Conservation (phyloP, 352 stramenopile genomes). For the Phytophthora citricola region DNA sequence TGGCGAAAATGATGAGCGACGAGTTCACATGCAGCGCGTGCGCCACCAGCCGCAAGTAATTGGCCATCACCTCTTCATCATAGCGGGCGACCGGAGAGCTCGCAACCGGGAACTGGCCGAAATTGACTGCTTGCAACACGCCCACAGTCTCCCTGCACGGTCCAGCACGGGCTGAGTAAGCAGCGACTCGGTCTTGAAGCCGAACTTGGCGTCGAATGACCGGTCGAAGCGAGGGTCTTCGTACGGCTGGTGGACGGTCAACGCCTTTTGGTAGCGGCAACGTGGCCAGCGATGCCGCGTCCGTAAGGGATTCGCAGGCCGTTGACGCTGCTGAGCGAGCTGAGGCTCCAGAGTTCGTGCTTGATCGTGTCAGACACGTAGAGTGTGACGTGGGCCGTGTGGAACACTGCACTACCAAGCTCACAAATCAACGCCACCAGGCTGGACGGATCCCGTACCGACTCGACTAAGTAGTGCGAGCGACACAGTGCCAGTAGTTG, state of each 20-base stretch:
- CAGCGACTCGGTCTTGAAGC: slow-evolving; percentile 84
- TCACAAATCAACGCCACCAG: slow-evolving; percentile 80
- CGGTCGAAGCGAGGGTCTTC: slow-evolving; percentile 81
- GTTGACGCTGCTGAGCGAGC: slow-evolving; percentile 74
- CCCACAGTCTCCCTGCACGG: slow-evolving; percentile 72
- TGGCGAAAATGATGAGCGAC: slow-evolving; percentile 83
- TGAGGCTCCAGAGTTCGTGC: slow-evolving; percentile 76
- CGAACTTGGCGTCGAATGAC: slow-evolving; percentile 83
- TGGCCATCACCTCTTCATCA: slow-evolving; percentile 65
- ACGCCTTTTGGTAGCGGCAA: slow-evolving; percentile 62
- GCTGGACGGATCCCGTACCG: slow-evolving; percentile 71
- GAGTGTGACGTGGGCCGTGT: slow-evolving; percentile 70
- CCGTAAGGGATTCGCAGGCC: slow-evolving; percentile 76
- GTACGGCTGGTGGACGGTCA: slow-evolving; percentile 78
- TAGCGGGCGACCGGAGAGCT: slow-evolving; percentile 63
- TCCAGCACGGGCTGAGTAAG: slow-evolving; percentile 78
- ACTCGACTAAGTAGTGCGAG: slow-evolving; percentile 70
- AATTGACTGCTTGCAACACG: slow-evolving; percentile 74
- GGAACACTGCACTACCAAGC: slow-evolving; percentile 71
- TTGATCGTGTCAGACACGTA: slow-evolving; percentile 84
- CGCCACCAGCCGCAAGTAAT: slow-evolving; percentile 69
- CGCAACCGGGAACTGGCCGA: slow-evolving; percentile 51
- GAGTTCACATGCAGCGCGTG: slow-evolving; percentile 74
- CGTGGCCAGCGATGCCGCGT: slow-evolving; percentile 76
- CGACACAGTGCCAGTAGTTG: slow-evolving; percentile 74